Conservation (phyloP, 192 early-diverging fungal species). For the Coemansia sp. region DNA sequence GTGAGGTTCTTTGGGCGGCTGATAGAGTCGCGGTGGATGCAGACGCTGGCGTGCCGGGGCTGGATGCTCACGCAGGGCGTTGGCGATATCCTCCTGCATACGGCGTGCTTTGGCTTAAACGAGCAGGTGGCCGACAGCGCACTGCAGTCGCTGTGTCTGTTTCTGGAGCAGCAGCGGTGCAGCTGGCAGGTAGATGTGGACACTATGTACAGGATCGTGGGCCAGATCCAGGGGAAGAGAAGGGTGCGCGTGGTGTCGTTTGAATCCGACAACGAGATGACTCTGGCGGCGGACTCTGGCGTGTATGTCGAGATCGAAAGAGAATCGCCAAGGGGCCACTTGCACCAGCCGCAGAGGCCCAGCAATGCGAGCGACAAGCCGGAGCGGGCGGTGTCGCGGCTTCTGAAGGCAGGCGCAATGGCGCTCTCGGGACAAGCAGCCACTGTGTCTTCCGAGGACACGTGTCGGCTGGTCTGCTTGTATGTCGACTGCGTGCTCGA, state of each 20-base stretch:
- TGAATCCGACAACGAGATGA: background rate
- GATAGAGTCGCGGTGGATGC: slow-evolving; percentile 18
- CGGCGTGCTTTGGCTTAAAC: slow-evolving; percentile 11
- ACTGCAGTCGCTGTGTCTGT: slow-evolving; percentile 10
- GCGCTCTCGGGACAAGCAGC: slow-evolving; percentile 24
- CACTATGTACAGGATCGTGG: slow-evolving; percentile 6
- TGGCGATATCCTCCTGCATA: slow-evolving; percentile 21
- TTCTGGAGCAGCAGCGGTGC: slow-evolving; percentile 19
- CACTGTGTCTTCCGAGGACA: slow-evolving; percentile 15
- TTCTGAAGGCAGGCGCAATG: background rate
- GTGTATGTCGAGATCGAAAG: slow-evolving; percentile 4
- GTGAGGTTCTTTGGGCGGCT: slow-evolving; percentile 11
- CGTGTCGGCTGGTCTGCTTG: slow-evolving; percentile 8
- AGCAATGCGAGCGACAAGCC: background rate
- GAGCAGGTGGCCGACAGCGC: slow-evolving; percentile 5
- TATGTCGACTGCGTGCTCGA: slow-evolving; percentile 21
- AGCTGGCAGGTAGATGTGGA: slow-evolving; percentile 16
- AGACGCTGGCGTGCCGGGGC: slow-evolving; percentile 13
- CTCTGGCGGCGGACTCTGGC: background rate
- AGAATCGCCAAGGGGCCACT: background rate
- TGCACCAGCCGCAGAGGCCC: background rate
- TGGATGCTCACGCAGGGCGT: slow-evolving; percentile 32
- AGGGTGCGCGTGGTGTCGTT: background rate
- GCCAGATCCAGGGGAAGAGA: slow-evolving; percentile 21
- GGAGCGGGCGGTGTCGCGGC: background rate